Evolutionary conservation across 2,329 filamentous ascomycete genomes (phyloP).

Genomic region (Colletotrichum aenigma): DNA sequence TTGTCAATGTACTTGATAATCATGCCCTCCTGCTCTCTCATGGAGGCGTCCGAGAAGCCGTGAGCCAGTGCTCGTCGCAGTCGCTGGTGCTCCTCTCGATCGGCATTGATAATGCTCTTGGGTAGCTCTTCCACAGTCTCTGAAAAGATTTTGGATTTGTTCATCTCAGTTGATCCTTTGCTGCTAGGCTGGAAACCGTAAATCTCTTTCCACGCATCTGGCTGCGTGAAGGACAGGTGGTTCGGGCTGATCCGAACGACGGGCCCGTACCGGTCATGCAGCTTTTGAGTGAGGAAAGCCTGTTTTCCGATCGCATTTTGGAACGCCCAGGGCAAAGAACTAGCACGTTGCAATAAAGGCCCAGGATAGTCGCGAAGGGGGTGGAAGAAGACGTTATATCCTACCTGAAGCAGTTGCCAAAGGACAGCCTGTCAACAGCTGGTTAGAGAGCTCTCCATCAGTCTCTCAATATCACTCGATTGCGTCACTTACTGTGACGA

Average conservation of each 20-base stretch:
- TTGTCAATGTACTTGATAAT: conserved; percentile 30
- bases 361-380: conserved; percentile 35
- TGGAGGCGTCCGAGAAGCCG: conserved; percentile 32
- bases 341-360: conserved; percentile 20
- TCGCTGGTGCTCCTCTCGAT: conserved; percentile 22
- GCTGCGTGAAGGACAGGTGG: conserved; percentile 39
- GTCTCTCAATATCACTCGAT: fast-evolving
- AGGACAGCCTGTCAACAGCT: background rate
- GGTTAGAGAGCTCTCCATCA: background rate
- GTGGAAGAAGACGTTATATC: conserved; percentile 38
- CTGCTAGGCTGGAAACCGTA: conserved; percentile 29
- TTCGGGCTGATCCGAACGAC: conserved; percentile 44
- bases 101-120: background rate
- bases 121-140: background rate
- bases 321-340: background rate
- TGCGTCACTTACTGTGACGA: background rate
- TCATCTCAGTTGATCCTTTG: background rate
- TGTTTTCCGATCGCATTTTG: background rate
- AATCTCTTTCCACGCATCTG: conserved; percentile 43
- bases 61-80: conserved; percentile 28
- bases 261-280: conserved; percentile 29
- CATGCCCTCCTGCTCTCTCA: conserved; percentile 33
- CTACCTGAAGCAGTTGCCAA: background rate
- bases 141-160: background rate
- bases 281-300: background rate